Base-by-base conservation (phyloP, 2,329 filamentous ascomycete genomes). In the Cladosporium sp. region DNA sequence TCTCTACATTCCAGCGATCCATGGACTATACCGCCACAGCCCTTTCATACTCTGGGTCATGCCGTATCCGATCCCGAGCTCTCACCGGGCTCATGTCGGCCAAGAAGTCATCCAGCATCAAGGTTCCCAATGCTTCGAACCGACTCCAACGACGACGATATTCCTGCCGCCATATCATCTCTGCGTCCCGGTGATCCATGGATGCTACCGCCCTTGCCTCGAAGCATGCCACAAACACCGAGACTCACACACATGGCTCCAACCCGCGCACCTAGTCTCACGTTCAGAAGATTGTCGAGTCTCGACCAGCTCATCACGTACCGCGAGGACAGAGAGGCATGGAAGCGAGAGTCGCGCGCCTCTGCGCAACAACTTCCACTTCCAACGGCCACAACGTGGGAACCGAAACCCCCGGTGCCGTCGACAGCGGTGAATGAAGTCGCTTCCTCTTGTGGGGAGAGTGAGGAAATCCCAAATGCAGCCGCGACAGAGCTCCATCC, bases 261-360 rank as follows among this genome's bases (percentile, higher is more conserved):
- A 18, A 16, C 26, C 26, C 62, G 69, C 33, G 62, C 67, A 35
- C 70, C 69, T n/a, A 71, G 68, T 56, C 72, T 70, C 10, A 70
- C 68, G 0, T 69, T 75, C 56, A 66, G 65, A 6, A 65, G 70
- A 16, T 66, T 74, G 1, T 73, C 72, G 16, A 76, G 74, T 50
- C 67, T 76, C 18, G 75, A 77, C 64, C 73, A 70, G 44, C 53
- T 77, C 50, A 70, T 76, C 53, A 70, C 69, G 5, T 76, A 75
- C 65, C 73, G 70, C 11, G 73, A 76, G 59, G 74, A 75, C 58
- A 69, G 66, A 37, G 70, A 71, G 52, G 40, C 58, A 10, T 62
- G 57, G 55, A 60, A 62, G 26, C 55, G 63, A 18, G 56, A 65
- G 18, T 65, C 63, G 18, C 53, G n/a, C 12, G 56, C 31, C 3